Evolutionary conservation across 2,329 filamentous ascomycete species (phyloP).

Genomic region (Xylariaceae sp.): DNA sequence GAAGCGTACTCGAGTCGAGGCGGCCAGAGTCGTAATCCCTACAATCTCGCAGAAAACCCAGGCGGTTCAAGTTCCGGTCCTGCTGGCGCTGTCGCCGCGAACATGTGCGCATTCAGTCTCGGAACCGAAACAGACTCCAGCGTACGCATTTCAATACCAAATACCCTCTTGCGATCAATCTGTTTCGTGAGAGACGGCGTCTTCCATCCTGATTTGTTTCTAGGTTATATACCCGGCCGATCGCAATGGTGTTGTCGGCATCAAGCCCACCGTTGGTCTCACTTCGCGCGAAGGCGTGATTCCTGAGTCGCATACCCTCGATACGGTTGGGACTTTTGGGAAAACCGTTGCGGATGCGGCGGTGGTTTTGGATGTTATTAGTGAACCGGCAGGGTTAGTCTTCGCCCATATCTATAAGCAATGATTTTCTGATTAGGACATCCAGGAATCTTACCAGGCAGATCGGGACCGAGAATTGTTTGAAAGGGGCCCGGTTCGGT

Average conservation of each 20-base stretch:
- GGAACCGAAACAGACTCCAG: slow-evolving; percentile 72
- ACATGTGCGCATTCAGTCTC: slow-evolving; percentile 57
- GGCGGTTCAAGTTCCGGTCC: slow-evolving; percentile 65
- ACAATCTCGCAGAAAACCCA: slow-evolving; percentile 63
- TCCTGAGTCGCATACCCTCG: slow-evolving; percentile 62
- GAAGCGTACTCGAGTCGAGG: slow-evolving; percentile 62
- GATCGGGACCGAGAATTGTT: slow-evolving; percentile 32
- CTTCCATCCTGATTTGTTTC: not conserved
- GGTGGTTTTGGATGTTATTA: slow-evolving; percentile 62
- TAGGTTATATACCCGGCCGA: slow-evolving; percentile 63
- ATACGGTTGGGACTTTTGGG: slow-evolving; percentile 63
- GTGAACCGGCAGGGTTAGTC: slow-evolving; percentile 53
- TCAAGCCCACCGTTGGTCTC: slow-evolving; percentile 71
- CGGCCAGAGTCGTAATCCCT: slow-evolving; percentile 59
- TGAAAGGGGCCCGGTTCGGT: slow-evolving; percentile 61
- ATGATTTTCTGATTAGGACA: slow-evolving; percentile 50
- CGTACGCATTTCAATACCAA: slow-evolving; percentile 22
- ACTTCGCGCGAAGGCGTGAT: slow-evolving; percentile 55
- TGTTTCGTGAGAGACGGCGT: not conserved
- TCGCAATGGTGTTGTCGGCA: slow-evolving; percentile 62
- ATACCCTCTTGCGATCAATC: not conserved
- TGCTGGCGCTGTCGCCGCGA: slow-evolving; percentile 58
- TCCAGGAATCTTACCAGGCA: slow-evolving; percentile 42
- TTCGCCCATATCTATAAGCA: slow-evolving; percentile 56
- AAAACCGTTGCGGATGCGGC: slow-evolving; percentile 64